Conservation (phyloP, 306 rosid genomes). For the Begonia masoniana region DNA sequence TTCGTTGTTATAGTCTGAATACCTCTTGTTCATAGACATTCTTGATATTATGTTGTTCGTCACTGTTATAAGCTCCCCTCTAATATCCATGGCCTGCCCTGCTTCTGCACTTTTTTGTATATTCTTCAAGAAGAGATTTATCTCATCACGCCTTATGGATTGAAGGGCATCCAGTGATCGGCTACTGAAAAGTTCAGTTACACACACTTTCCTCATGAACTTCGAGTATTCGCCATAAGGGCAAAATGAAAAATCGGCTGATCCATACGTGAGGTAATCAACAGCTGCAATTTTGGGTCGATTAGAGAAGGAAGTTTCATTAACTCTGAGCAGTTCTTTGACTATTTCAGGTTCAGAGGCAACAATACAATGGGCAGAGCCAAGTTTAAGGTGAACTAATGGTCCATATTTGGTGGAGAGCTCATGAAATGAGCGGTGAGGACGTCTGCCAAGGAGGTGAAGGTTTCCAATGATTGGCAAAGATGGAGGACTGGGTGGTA, state of each 20-base stretch:
- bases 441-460: slow-evolving; percentile 22
- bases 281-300: slow-evolving; percentile 13
- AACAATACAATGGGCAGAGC: slow-evolving; percentile 21
- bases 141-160: slow-evolving; percentile 34
- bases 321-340: slow-evolving; percentile 22
- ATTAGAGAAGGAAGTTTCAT: slow-evolving; percentile 19
- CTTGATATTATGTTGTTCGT: slow-evolving; percentile 28
- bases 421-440: slow-evolving; percentile 29
- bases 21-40: slow-evolving; percentile 20
- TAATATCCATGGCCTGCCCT: slow-evolving; percentile 18
- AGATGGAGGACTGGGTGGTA: slow-evolving; percentile 23
- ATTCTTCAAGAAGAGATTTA: slow-evolving; percentile 9
- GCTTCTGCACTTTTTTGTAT: slow-evolving; percentile 15
- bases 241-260: slow-evolving; percentile 20
- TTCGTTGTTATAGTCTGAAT: slow-evolving; percentile 12
- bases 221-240: slow-evolving; percentile 37
- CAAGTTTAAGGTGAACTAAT: slow-evolving; percentile 20
- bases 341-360: slow-evolving; percentile 26
- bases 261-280: slow-evolving; percentile 21
- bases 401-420: slow-evolving; percentile 22
- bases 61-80: slow-evolving; percentile 24
- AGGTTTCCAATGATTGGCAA: slow-evolving; percentile 29
- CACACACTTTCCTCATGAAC: slow-evolving; percentile 39
- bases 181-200: slow-evolving; percentile 44
- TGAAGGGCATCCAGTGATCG: slow-evolving; percentile 22